Evolutionary conservation across 768 basidiomycete species (phyloP).

Genomic region (Sistotremastrum suecicum): DNA sequence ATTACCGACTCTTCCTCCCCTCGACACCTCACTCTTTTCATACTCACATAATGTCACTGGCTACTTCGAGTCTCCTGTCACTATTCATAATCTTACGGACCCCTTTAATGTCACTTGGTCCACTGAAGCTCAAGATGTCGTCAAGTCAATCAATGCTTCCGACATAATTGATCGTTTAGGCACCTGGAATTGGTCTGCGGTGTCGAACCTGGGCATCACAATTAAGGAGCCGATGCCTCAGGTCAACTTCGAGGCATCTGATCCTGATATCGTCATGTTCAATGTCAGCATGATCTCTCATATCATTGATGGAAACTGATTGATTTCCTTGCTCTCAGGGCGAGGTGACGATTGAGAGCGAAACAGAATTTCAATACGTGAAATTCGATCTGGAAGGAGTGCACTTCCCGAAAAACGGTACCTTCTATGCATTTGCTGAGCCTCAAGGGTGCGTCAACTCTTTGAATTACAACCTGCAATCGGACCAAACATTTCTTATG

Average conservation of each 20-base stretch:
- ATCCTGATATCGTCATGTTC: too few relatives aligned
- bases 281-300: too few relatives aligned
- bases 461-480: neutral
- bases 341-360: too few relatives aligned
- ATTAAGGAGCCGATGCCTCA: conserved; percentile 44
- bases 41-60: conserved; percentile 72
- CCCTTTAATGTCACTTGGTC: conserved; percentile 13
- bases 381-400: conserved; percentile 65
- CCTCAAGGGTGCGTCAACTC: conserved; percentile 35
- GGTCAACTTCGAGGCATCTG: conserved; percentile 2
- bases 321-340: too few relatives aligned
- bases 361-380: conserved; percentile 26
- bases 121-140: too few relatives aligned
- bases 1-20: conserved; percentile 25
- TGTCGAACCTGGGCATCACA: conserved; percentile 49
- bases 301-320: too few relatives aligned
- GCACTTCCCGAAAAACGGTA: conserved; percentile 59
- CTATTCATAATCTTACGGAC: conserved; percentile 48
- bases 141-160: conserved; percentile 1
- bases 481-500: conserved; percentile 1
- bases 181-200: conserved; percentile 58
- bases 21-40: conserved; percentile 34
- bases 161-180: conserved; percentile 33
- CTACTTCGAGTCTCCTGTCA: conserved; percentile 51
- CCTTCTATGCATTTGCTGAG: conserved; percentile 63